Base-by-base conservation (phyloP, 345 rosid species). In the Citrus hindsii region DNA sequence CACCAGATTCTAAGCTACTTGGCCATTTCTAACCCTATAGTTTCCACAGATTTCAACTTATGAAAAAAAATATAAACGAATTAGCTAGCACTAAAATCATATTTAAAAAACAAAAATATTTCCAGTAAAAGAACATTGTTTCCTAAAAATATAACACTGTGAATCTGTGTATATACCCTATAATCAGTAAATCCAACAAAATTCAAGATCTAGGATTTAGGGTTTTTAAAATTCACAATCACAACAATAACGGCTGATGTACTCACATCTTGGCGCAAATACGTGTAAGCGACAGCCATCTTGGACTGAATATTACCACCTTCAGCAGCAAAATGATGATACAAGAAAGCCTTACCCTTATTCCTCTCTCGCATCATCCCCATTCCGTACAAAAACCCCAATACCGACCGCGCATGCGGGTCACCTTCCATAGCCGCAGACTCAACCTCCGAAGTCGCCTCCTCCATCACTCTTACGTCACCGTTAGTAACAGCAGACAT, bases 261-360 rank as follows among this genome's bases (percentile, higher is more conserved):
- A 66, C 97, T 89, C 87, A 95, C 98, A 75, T 92, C 94, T 87
- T 96, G 99, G 1, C 99, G 94, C 10, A 87, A 75, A 80, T 90
- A 94, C 1, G 98, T 91, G 80, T 89, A 92, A 0, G 99, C 99
- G 27, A 96, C 86, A 40, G 97, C 92, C 98, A 94, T 90, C 89
- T 88, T 96, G 4, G 99, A 96, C 86, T 96, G 99, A 84, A 89
- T 83, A 82, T 85, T 96, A 46, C 93, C 98, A 14, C 91, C 97
- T 7, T 86, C 84, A 5, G 90, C 87, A 6, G 94, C 95, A 55
- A 96, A 96, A 61, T 81, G 81, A 82, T 96, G 99, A 80, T 96
- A 87, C 69, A 96, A 59, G 71, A 96, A 89, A 21, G 95, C 90
- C 82, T 88, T 94, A 18, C 88, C 97, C 70, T 88, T 92, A 77